These are phyloP conservation scores for Floccularia luteovirens DNA, from an alignment of 768 basidiomycete genomes.

Conservation along the genomic window DNA sequence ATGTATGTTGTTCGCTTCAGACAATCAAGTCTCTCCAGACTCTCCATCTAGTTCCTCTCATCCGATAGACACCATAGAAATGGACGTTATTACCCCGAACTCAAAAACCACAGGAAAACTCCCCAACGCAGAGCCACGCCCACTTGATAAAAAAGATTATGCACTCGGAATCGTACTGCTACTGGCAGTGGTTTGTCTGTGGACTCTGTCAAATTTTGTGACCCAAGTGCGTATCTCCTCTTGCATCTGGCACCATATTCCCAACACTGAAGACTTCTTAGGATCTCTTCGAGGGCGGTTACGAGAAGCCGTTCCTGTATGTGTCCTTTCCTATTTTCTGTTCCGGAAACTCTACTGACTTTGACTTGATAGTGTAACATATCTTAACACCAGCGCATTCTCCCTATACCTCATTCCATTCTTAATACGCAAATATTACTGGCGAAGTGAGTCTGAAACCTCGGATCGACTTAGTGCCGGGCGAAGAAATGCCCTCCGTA, in stretches of 20 bases:
- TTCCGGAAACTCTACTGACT: not conserved
- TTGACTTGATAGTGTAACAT: slow-evolving; percentile 40
- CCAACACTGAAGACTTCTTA: slow-evolving; percentile 9
- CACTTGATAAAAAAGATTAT: slow-evolving; percentile 25
- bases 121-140: not conserved
- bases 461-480: not conserved
- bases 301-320: slow-evolving; percentile 84
- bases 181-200: slow-evolving; percentile 71
- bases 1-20: not conserved
- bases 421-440: slow-evolving; percentile 12
- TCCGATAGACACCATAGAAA: not conserved
- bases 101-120: too few relatives aligned
- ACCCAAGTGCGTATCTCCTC: slow-evolving; percentile 54
- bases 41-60: not conserved
- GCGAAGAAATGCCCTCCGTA: too few relatives aligned
- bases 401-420: slow-evolving; percentile 25
- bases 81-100: not conserved
- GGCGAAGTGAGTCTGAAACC: slow-evolving; percentile 13
- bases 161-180: slow-evolving; percentile 61
- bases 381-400: slow-evolving; percentile 89
- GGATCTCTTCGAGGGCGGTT: slow-evolving; percentile 55
- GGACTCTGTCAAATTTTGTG: slow-evolving; percentile 86
- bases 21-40: not conserved
- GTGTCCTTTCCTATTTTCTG: slow-evolving; percentile 7
- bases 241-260: not conserved